phyloP scores from a whole-genome alignment of 345 rosid genomes.

The Punica granatum region DNA sequence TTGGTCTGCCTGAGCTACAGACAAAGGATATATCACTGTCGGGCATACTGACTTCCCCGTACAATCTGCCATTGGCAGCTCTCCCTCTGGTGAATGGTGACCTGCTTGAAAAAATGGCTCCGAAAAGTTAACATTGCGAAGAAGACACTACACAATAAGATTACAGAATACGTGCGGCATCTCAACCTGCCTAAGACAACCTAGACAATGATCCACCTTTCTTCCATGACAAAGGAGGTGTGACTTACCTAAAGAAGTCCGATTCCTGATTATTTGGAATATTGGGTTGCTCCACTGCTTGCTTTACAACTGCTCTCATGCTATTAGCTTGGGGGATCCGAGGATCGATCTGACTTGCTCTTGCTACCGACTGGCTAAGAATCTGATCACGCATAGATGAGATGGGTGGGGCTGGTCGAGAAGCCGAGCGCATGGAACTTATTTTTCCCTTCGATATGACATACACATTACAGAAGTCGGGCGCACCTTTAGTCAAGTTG shows the following conservation, averaged over 20 bases:
- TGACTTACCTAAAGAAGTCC: background rate
- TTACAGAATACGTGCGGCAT: no score
- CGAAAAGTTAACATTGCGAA: background rate
- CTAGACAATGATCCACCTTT: no score
- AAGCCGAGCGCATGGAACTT: conserved; percentile 47
- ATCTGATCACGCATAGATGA: conserved; percentile 58
- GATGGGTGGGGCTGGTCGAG: conserved; percentile 48
- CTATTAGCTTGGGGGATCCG: conserved; percentile 1
- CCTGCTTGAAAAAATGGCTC: conserved; percentile 26
- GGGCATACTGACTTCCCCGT: conserved; percentile 37
- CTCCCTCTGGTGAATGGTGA: conserved; percentile 35
- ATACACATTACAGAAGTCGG: conserved; percentile 83
- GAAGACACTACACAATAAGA: no score
- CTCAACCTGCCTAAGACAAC: conserved; percentile 15
- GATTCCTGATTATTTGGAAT: background rate
- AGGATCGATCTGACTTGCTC: background rate
- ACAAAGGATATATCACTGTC: conserved; percentile 77
- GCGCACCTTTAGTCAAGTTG: conserved; percentile 53
- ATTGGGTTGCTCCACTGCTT: background rate
- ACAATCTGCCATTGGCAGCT: conserved; percentile 26
- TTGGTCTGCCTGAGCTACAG: conserved; percentile 70
- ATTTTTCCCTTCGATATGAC: conserved; percentile 69
- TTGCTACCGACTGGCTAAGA: conserved; percentile 18
- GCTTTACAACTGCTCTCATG: background rate
- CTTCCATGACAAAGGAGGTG: no score